Base-by-base conservation (phyloP, 2,329 filamentous ascomycete species). In the Sporothrix pallida region DNA sequence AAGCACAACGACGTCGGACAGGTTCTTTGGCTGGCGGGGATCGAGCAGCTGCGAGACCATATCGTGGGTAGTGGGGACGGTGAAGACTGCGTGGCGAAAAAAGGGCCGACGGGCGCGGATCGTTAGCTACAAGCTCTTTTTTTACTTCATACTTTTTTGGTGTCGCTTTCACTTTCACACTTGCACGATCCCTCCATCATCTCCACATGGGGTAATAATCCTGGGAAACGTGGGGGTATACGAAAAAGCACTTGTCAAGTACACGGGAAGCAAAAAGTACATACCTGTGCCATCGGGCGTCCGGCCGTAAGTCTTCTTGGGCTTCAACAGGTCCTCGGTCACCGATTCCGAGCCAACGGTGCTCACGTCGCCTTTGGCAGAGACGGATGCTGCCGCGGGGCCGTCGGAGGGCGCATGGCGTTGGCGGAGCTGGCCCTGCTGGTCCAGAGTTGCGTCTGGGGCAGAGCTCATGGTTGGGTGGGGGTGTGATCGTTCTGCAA, bases 1-100 rank as follows among this genome's bases (percentile, higher is more conserved):
- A 73, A 99, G 87, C 76, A 99, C 94, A 74, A 92, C 80, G 74
- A 90, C 83, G 82, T 99, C 96, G 75, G 94, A 96, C 54, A 97
- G 81, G 81, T 98, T 98, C 86, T 99, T 99, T 71, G 96, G 94
- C 81, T 98, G 92, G 77, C 92, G 93, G 70, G 96, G 96, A 79
- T 97, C 96, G 78, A 99, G 90, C 72, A 99, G 88, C 84, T 98
- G 96, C 70, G 95, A 97, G 78, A 99, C 95, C 96, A 99, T 98
- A 84, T 99, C 96, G 86, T 98, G 94, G 73, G 96, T 99, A 76
- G 94, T 91, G 67, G 96, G 96, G 72, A 99, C 96, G 74, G 94
- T 92, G 81, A 99, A 99, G 79, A 97, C 96, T 98, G 79, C 67
- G n/a, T 46, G 67, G 56, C 67, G 60, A 31, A 60, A 72, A 50